Evolutionary conservation across 257 asterid genomes (phyloP).

Genomic region (Capsicum baccatum): DNA sequence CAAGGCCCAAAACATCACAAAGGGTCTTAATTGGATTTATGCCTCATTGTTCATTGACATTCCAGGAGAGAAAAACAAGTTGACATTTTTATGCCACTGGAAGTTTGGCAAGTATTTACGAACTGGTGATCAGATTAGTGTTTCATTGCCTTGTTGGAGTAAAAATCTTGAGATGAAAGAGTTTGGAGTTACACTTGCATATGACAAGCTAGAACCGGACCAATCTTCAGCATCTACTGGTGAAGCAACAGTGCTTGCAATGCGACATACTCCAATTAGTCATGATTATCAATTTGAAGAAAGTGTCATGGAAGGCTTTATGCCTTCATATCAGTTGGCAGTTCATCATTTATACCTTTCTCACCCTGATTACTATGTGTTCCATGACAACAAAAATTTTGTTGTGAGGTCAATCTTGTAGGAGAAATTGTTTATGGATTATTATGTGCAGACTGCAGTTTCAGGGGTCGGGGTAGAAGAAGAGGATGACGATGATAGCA

Average conservation of each 20-base stretch:
- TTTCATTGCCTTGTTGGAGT: conserved; percentile 31
- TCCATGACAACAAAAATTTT: neutral
- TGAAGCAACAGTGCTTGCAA: conserved; percentile 20
- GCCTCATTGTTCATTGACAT: conserved; percentile 33
- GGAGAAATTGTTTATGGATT: conserved; percentile 13
- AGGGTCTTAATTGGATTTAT: conserved; percentile 31
- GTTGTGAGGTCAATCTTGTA: neutral
- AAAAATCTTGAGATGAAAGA: conserved; percentile 25
- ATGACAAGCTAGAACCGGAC: neutral
- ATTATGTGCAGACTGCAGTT: conserved; percentile 8
- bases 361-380: conserved; percentile 18
- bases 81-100: conserved; percentile 34
- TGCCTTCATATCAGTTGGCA: conserved; percentile 20
- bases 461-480: neutral
- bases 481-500: conserved; percentile 23
- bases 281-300: neutral
- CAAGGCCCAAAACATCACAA: conserved; percentile 22
- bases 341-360: conserved; percentile 31
- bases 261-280: neutral
- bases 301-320: neutral
- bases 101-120: conserved; percentile 27
- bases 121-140: conserved; percentile 31
- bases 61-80: conserved; percentile 26
- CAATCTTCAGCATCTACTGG: conserved; percentile 1
- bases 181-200: conserved; percentile 29